Evolutionary conservation across 257 asterid species (phyloP).

Genomic region (Linderniella brevidens): DNA sequence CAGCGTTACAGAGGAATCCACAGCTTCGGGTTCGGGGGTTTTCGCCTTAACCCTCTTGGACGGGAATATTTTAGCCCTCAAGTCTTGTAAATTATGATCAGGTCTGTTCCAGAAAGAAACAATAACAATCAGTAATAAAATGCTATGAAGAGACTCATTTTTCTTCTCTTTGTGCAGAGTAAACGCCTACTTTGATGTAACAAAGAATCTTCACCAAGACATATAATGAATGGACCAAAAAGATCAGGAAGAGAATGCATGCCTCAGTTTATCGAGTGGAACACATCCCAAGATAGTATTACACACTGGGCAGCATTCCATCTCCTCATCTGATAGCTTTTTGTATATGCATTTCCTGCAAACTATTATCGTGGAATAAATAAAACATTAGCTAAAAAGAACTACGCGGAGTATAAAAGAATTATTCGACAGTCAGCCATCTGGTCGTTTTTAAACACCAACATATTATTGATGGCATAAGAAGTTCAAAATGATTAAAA

Average conservation of each 20-base stretch:
- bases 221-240: conserved; percentile 3
- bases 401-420: not conserved
- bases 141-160: not conserved
- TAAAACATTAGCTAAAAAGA: not conserved
- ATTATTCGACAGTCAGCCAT: no score
- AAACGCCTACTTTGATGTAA: no score
- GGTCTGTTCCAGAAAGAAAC: conserved; percentile 36
- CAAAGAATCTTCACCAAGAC: no score
- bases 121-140: not conserved
- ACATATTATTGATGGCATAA: no score
- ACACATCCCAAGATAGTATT: conserved; percentile 71
- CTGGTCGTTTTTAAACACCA: no score
- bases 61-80: conserved; percentile 83
- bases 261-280: conserved; percentile 91
- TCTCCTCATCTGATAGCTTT: conserved; percentile 77
- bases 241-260: conserved; percentile 12
- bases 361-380: conserved; percentile 22
- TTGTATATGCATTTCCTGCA: conserved; percentile 84
- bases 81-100: conserved; percentile 86
- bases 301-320: conserved; percentile 83
- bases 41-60: conserved; percentile 61
- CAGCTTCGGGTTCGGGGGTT: conserved; percentile 51
- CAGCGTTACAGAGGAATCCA: conserved; percentile 23
- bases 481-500: no score
- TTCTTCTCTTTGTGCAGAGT: no score